Evolutionary conservation across 164 flowering plant species (phyloP), one percentile per base, ranked within the genome.

Genomic region (Kalanchoe fedtschenkoi): DNA sequence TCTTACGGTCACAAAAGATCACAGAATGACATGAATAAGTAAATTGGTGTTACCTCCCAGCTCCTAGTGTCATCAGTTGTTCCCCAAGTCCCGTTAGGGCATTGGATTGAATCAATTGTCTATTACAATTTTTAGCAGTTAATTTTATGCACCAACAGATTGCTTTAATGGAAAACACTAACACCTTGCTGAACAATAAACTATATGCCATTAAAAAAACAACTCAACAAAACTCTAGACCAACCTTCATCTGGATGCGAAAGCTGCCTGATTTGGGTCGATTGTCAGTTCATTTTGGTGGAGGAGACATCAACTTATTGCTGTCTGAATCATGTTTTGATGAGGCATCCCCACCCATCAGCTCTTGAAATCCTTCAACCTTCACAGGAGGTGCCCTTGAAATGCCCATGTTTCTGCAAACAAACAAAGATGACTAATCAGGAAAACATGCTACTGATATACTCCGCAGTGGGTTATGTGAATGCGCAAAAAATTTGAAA

Each of bases 291-390:
- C 82, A 80, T 73, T 85, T 79, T 11, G 81, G 69, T 15, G 95
- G 93, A 34, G 93, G 93, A 34, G 93, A 84, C 17, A 85, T 76
- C 29, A 92, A 68, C 74, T 79, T 87, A 69, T 78, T 77, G 67
- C 87, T 96, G 33, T 90, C 98, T 0, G 85, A 70, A 41, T 93
- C 97, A 71, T 86, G 96, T 71, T 93, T 93, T 37, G 69, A 47
- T 59, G 90, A 51, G 39, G 89, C 35, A 79, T 90, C 97, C 38
- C 99, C 96, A 66, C 97, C 97, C 97, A 95, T 88, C 71, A 95
- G 72, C 66, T 95, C 96, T 77, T 85, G 93, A 70, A 95, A 95
- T 5, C 97, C 99, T 70, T 91, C 99, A 28, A 93, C 99, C 71
- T 95, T 95, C 64, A 95, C 96, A 0, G 97, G 96, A 11, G 82